These are phyloP conservation scores for Conticribra weissflogii DNA, from an alignment of 108 stramenopile species.

Conservation along the genomic window DNA sequence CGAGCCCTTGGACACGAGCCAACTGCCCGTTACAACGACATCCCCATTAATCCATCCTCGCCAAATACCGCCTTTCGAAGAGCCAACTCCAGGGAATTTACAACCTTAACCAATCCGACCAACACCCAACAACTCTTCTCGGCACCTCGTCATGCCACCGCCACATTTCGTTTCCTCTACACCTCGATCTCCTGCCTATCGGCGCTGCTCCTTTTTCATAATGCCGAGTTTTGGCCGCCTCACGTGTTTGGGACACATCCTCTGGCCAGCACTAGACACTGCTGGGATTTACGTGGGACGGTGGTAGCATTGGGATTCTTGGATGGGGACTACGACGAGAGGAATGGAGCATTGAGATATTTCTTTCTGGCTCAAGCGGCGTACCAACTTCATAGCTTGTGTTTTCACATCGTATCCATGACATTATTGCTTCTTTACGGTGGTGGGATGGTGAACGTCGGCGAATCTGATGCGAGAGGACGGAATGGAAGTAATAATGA, in stretches of 20 bases:
- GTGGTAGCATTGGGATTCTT: constrained; percentile 49
- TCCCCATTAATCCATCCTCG: constrained; percentile 1
- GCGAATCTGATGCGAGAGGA: background rate
- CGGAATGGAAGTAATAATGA: background rate
- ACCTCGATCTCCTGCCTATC: constrained; percentile 56
- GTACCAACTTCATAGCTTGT: constrained; percentile 79
- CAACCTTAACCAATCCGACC: too few relatives aligned
- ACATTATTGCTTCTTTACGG: constrained; percentile 52
- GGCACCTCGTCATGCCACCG: constrained; percentile 83
- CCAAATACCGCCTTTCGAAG: constrained; percentile 13
- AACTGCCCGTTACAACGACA: constrained; percentile 27
- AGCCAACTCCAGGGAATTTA: constrained; percentile 10
- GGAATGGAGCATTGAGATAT: constrained; percentile 58
- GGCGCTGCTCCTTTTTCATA: constrained; percentile 56
- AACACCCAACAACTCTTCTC: constrained; percentile 52
- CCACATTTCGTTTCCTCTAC: constrained; percentile 70
- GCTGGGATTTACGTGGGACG: constrained; percentile 79
- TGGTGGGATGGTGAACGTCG: constrained; percentile 8
- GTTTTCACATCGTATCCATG: constrained; percentile 70
- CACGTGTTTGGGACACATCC: constrained; percentile 62
- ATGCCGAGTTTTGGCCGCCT: constrained; percentile 80
- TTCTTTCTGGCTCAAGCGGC: constrained; percentile 80
- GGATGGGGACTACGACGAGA: constrained; percentile 71
- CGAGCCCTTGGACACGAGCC: constrained; percentile 51
- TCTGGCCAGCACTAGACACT: constrained; percentile 56